Percentiles rank a stretch among this genome's conserved stretches.
Conservation (phyloP, 2,329 filamentous ascomycete species). For the Hypoxylon sp. region DNA sequence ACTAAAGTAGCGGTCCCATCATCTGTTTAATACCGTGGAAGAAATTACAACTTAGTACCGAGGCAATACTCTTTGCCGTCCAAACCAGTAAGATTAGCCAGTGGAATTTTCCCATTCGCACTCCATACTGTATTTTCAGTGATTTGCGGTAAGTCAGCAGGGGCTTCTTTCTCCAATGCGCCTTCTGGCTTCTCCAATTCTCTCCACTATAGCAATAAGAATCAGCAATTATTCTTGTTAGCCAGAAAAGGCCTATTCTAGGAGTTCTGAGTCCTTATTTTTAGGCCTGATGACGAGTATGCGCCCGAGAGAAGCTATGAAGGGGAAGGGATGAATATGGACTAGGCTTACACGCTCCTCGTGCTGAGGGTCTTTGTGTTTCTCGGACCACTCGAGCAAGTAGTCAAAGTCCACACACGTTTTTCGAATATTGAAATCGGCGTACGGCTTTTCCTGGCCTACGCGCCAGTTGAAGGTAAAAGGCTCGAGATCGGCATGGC, state of each 20-base stretch:
- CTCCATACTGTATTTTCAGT: constrained; percentile 20
- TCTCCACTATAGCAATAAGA: constrained; percentile 6
- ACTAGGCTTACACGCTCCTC: constrained; percentile 6
- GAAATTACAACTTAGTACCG: not conserved
- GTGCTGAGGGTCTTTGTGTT: constrained; percentile 16
- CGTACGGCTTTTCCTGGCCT: constrained; percentile 16
- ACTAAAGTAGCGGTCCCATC: not conserved
- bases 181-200: constrained; percentile 11
- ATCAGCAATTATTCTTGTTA: constrained; percentile 3
- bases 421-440: constrained; percentile 18
- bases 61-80: constrained; percentile 16
- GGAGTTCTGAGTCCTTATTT: not conserved
- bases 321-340: not conserved
- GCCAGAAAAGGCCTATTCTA: not conserved
- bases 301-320: not conserved
- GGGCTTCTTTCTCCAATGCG: constrained; percentile 17
- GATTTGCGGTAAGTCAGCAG: constrained; percentile 18
- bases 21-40: not conserved
- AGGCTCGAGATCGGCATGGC: constrained; percentile 17
- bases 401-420: constrained; percentile 22
- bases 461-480: constrained; percentile 22
- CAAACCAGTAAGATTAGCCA: constrained; percentile 16
- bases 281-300: not conserved
- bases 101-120: constrained; percentile 7
- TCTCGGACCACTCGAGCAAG: constrained; percentile 22